Evolutionary conservation across 306 rosid species (phyloP).

Genomic region (Parietaria judaica): DNA sequence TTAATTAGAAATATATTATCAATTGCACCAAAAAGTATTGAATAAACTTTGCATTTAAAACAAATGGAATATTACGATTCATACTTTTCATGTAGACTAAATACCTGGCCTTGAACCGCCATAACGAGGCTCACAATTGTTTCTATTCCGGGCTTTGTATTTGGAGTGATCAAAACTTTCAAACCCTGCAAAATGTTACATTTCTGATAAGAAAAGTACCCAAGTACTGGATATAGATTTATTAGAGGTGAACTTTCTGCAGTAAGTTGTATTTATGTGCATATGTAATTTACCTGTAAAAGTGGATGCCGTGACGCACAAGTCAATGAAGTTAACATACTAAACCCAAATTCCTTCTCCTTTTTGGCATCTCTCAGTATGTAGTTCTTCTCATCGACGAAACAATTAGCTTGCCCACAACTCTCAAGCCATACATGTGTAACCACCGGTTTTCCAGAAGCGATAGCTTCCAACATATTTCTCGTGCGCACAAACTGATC

Average conservation of each 20-base stretch:
- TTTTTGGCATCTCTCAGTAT: constrained; percentile 71
- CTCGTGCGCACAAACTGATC: constrained; percentile 83
- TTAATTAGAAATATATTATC: background rate
- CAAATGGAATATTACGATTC: too few species aligned
- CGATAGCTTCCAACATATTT: constrained; percentile 92
- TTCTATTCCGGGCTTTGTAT: constrained; percentile 75
- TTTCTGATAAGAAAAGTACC: constrained; percentile 10
- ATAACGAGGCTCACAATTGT: constrained; percentile 54
- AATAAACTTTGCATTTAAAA: background rate
- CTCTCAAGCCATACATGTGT: constrained; percentile 89
- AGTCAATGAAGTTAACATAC: constrained; percentile 73
- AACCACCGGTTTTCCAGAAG: constrained; percentile 83
- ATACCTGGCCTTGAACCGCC: constrained; percentile 81
- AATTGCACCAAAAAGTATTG: background rate
- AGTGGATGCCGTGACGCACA: constrained; percentile 62
- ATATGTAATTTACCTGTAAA: constrained; percentile 38
- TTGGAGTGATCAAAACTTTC: constrained; percentile 75
- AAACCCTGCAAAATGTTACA: constrained; percentile 48
- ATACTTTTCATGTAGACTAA: background rate
- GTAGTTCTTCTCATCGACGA: constrained; percentile 55
- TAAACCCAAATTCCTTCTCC: constrained; percentile 88
- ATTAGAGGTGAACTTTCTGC: too few species aligned
- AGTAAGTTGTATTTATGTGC: constrained; percentile 11
- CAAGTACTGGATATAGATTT: constrained; percentile 15
- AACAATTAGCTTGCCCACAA: constrained; percentile 89